Evolutionary conservation across 2,329 filamentous ascomycete genomes (phyloP), one percentile per base, ranked within the genome.

Genomic region (Pyrenochaeta sp.): DNA sequence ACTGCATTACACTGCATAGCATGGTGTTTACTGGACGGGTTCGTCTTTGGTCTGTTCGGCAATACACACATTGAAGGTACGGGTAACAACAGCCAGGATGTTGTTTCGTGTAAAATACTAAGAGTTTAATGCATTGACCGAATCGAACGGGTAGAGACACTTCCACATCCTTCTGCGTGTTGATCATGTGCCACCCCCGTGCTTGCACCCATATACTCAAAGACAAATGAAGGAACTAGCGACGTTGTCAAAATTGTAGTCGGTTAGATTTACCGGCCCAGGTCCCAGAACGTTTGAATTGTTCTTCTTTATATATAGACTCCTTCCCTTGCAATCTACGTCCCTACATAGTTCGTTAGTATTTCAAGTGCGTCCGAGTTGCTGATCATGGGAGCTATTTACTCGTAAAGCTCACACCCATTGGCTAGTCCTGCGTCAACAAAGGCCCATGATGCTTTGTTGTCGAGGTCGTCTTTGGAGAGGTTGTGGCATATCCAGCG

Each of bases 401-500:
- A 66, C 64, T 62, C 62, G 32, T 61, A 67, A 21, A 67, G 49
- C 9, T 35, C 31, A 46, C 61, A 67, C 10, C 61, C 59, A 45
- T 66, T 64, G 5, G 61, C 64, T 10, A 66, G 46, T 1, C 64
- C 64, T 15, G 39, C 42, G 31, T 60, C 60, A 12, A 67, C 64
- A 45, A 61, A 64, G 3, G 64, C 63, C 57, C 58, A 67, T 10
- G 58, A 61, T 14, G 60, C 46, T 23, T 67, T 51, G 15, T 67
- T 58, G 50, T 66, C 51, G 18, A 67, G 43, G 2, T 41, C 51
- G 10, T 60, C 55, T 17, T 52, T 36, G 12, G 50, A 51, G 3
- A 67, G 51, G 15, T 61, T 49, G 27, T 64, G 27, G 51, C 64
- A 67, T 23, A 36, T 42, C 62, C 64, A 65, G 33, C 64, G 60